phyloP scores from a whole-genome alignment of 805 yeast species.

The Candida yuanshanica region DNA sequence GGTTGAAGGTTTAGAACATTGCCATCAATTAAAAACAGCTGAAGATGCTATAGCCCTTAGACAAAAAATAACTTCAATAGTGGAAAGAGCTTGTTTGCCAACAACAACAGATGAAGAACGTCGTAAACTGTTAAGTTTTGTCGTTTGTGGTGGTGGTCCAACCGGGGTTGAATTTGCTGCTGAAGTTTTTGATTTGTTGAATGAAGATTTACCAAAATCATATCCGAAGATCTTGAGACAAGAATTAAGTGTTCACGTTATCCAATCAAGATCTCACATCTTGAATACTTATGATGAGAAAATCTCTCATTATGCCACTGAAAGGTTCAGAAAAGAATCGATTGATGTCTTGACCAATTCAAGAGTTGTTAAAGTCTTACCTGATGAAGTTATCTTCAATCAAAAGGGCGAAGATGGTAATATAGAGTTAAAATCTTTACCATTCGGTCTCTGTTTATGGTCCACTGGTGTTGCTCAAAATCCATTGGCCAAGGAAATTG shows the following conservation, averaged over 20 bases:
- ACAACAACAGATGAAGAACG: slow-evolving; percentile 60
- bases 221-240: slow-evolving; percentile 60
- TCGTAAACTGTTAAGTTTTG: slow-evolving; percentile 53
- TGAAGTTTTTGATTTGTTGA: slow-evolving; percentile 58
- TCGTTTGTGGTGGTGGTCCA: slow-evolving; percentile 72
- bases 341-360: slow-evolving; percentile 61
- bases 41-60: slow-evolving; percentile 57
- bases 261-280: slow-evolving; percentile 63
- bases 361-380: slow-evolving; percentile 52
- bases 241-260: slow-evolving; percentile 59
- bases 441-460: slow-evolving; percentile 69
- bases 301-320: slow-evolving; percentile 59
- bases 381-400: slow-evolving; percentile 53
- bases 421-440: slow-evolving; percentile 39
- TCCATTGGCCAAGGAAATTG: slow-evolving; percentile 54
- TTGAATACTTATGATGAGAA: slow-evolving; percentile 64
- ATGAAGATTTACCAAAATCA: slow-evolving; percentile 52
- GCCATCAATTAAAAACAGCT: slow-evolving; percentile 59
- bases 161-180: slow-evolving; percentile 75
- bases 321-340: slow-evolving; percentile 55
- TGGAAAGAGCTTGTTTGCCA: slow-evolving; percentile 62
- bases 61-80: slow-evolving; percentile 45
- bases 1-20: slow-evolving; percentile 59
- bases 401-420: slow-evolving; percentile 43
- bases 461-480: slow-evolving; percentile 70